phyloP scores from a whole-genome alignment of 2,329 filamentous ascomycete genomes.

The Verruconis gallopava region DNA sequence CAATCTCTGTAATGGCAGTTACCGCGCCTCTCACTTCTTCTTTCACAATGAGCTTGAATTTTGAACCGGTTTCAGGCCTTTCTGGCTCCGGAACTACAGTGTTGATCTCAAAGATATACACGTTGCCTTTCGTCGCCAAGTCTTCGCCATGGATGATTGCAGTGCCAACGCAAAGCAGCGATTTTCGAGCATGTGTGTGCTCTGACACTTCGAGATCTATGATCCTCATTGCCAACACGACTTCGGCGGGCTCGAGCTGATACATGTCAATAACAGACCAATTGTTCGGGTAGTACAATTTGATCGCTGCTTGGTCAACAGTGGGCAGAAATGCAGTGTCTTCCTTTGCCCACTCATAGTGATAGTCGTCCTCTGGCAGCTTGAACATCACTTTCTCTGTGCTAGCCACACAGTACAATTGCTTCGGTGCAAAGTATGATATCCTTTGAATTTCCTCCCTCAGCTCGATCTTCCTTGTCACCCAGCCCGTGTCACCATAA shows the following conservation, averaged over 20 bases:
- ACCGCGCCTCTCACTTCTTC: slow-evolving; percentile 91
- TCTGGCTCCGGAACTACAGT: slow-evolving; percentile 82
- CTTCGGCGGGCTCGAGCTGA: slow-evolving; percentile 50
- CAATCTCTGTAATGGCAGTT: slow-evolving; percentile 72
- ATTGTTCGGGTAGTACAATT: slow-evolving; percentile 63
- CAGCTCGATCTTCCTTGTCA: slow-evolving; percentile 58
- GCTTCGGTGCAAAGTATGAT: slow-evolving; percentile 61
- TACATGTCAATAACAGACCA: slow-evolving; percentile 65
- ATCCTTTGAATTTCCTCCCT: slow-evolving; percentile 58
- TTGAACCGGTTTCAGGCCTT: slow-evolving; percentile 71
- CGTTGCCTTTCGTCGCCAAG: slow-evolving; percentile 66
- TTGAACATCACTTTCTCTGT: slow-evolving; percentile 58
- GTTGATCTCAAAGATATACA: slow-evolving; percentile 87
- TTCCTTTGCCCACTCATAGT: slow-evolving; percentile 69
- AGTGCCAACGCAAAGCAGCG: slow-evolving; percentile 74
- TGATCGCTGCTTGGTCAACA: slow-evolving; percentile 58
- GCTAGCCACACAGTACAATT: slow-evolving; percentile 65
- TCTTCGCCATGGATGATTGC: slow-evolving; percentile 83
- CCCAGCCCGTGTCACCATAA: slow-evolving; percentile 63
- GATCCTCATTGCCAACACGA: slow-evolving; percentile 68
- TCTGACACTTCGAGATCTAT: slow-evolving; percentile 85
- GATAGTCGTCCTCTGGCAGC: slow-evolving; percentile 74
- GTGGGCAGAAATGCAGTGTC: slow-evolving; percentile 49
- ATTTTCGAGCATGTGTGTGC: slow-evolving; percentile 71
- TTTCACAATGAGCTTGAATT: slow-evolving; percentile 71